Evolutionary conservation across 768 basidiomycete genomes (phyloP).

Genomic region (Tricholoma matsutake): DNA sequence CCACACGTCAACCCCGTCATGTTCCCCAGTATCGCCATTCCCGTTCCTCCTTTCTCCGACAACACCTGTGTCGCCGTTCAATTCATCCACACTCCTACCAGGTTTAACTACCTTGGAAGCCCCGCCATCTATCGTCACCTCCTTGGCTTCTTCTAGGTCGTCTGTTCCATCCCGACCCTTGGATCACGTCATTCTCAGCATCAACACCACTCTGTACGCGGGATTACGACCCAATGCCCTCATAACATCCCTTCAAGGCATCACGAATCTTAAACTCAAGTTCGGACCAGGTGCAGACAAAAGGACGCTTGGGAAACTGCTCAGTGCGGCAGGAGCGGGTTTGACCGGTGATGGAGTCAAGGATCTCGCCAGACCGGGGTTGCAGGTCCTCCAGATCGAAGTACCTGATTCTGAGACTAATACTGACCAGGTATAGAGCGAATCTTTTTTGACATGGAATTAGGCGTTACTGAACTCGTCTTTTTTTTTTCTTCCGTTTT

Average conservation of each 20-base stretch:
- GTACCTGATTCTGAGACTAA: constrained; percentile 23
- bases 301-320: constrained; percentile 43
- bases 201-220: constrained; percentile 43
- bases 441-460: not conserved
- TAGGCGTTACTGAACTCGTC: not conserved
- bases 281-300: constrained; percentile 41
- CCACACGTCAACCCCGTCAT: constrained; percentile 6
- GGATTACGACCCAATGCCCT: constrained; percentile 44
- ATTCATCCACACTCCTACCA: constrained; percentile 38
- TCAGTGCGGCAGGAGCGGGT: constrained; percentile 38
- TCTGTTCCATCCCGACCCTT: constrained; percentile 24
- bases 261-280: constrained; percentile 29
- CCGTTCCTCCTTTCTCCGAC: constrained; percentile 10
- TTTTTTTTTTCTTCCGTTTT: not conserved
- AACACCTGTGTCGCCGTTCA: constrained; percentile 18
- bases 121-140: constrained; percentile 30
- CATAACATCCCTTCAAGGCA: constrained; percentile 32
- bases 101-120: constrained; percentile 35
- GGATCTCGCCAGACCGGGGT: constrained; percentile 14
- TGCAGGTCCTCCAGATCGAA: constrained; percentile 29
- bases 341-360: constrained; percentile 22
- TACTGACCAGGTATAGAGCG: constrained; percentile 32
- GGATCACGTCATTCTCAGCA: constrained; percentile 32
- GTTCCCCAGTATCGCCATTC: constrained; percentile 7
- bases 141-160: constrained; percentile 19